Evolutionary conservation across 2,329 filamentous ascomycete species (phyloP).

Genomic region (Paecilomyces sp.): DNA sequence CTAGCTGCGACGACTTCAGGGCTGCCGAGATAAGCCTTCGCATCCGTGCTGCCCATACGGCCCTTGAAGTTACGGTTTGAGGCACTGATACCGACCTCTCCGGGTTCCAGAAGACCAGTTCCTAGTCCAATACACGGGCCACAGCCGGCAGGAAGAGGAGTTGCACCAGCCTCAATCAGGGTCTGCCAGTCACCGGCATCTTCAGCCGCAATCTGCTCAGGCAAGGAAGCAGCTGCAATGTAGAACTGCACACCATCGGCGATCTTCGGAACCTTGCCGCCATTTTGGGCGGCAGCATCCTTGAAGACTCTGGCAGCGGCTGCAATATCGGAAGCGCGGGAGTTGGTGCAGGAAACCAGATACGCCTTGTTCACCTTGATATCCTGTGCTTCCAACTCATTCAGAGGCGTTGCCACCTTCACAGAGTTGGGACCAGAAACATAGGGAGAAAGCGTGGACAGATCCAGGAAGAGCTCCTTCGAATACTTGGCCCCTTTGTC

Average conservation of each 20-base stretch:
- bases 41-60: conserved; percentile 73
- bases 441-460: conserved; percentile 76
- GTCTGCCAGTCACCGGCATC: conserved; percentile 78
- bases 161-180: conserved; percentile 71
- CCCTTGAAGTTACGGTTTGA: conserved; percentile 89
- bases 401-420: conserved; percentile 73
- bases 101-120: conserved; percentile 68
- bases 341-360: conserved; percentile 86
- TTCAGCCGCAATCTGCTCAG: conserved; percentile 71
- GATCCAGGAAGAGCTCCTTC: conserved; percentile 73
- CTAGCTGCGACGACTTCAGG: conserved; percentile 91
- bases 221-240: conserved; percentile 74
- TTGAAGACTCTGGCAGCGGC: conserved; percentile 80
- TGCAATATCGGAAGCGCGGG: conserved; percentile 69
- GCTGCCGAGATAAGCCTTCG: conserved; percentile 78
- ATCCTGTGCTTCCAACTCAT: conserved; percentile 62
- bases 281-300: conserved; percentile 58
- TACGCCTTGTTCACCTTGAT: conserved; percentile 82
- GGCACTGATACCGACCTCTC: conserved; percentile 80
- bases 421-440: conserved; percentile 86
- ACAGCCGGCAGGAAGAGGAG: conserved; percentile 64
- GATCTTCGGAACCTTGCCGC: conserved; percentile 60
- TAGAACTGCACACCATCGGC: conserved; percentile 75
- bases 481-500: conserved; percentile 75
- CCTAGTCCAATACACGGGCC: conserved; percentile 83